Evolutionary conservation across 148 eudicot genomes (phyloP), one percentile per base, ranked within the genome.

Genomic region (Salicornia ramosissima): DNA sequence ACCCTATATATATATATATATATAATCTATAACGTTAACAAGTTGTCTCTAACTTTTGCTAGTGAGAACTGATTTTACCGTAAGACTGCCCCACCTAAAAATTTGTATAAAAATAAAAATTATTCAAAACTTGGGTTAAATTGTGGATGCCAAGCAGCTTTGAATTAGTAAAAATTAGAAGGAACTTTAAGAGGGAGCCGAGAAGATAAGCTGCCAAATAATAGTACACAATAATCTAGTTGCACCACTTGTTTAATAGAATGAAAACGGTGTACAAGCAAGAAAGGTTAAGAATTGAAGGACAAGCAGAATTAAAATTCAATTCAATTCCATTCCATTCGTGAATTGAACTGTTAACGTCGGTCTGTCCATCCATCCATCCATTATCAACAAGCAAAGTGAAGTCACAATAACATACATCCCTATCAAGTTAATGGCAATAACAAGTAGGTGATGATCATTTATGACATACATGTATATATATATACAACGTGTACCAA

Each of bases 391-490:
- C 31, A 30, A n/a, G n/a, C n/a, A n/a, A n/a, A n/a, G n/a, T n/a
- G n/a, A n/a, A 50, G 70, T 47, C 58, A 50, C 28, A 31, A n/a
- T n/a, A n/a, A 51, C 19, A 67, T 11, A 50, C 55, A 29, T 57
- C 42, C 22, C 59, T 7, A 12, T 71, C 67, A n/a, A 71, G 30
- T 71, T 22, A 61, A 60, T 60, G 45, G 67, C 59, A 16, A 33
- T 22, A 24, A 61, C 15, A 71, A 71, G 57, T 71, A 18, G 67
- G 34, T 49, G 74, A 50, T 47, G n/a, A 19, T 40, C 67, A 63
- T 40, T 63, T 4, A 63, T 39, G 65, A 22, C n/a, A n/a, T n/a
- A n/a, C n/a, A n/a, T n/a, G n/a, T n/a, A n/a, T 5, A 19, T 50
- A 8, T 4, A 50, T 52, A 46, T 31, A 59, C 24, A 30, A 58